Percentiles rank a stretch among this genome's conserved stretches.
phyloP scores from a whole-genome alignment of 768 basidiomycete genomes.

The Boletus pseudopeckii region DNA sequence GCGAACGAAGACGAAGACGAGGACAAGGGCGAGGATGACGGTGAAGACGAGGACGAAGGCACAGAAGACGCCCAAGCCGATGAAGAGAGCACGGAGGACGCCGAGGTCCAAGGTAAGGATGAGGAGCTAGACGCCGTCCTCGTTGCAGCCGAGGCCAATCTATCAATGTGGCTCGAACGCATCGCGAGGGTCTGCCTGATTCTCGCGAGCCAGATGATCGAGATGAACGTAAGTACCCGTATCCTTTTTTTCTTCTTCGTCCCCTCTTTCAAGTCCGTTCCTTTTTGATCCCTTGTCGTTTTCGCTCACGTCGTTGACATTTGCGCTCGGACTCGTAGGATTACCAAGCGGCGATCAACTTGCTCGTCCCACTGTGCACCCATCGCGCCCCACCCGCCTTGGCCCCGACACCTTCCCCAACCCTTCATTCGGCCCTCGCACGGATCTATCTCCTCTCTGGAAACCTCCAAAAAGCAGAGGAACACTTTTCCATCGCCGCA shows the following conservation, averaged over 20 bases:
- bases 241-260: no score
- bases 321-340: neutral
- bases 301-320: neutral
- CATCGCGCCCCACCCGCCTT: slow-evolving; percentile 26
- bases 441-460: slow-evolving; percentile 76
- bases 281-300: neutral
- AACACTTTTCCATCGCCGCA: slow-evolving; percentile 46
- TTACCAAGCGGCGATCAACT: slow-evolving; percentile 50
- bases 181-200: slow-evolving; percentile 73
- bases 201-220: slow-evolving; percentile 75
- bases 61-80: neutral
- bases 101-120: neutral
- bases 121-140: slow-evolving; percentile 20
- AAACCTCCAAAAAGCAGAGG: slow-evolving; percentile 53
- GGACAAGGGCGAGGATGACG: neutral
- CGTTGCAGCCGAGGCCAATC: slow-evolving; percentile 29
- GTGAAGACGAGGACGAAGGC: neutral
- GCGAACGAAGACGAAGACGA: neutral
- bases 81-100: neutral
- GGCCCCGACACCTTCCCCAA: slow-evolving; percentile 38
- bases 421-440: slow-evolving; percentile 65
- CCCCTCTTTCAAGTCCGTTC: neutral
- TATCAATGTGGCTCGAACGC: slow-evolving; percentile 82
- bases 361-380: slow-evolving; percentile 65
- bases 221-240: slow-evolving; percentile 66